Evolutionary conservation across 2,329 filamentous ascomycete species (phyloP).

Genomic region (Pleurostoma richardsiae): DNA sequence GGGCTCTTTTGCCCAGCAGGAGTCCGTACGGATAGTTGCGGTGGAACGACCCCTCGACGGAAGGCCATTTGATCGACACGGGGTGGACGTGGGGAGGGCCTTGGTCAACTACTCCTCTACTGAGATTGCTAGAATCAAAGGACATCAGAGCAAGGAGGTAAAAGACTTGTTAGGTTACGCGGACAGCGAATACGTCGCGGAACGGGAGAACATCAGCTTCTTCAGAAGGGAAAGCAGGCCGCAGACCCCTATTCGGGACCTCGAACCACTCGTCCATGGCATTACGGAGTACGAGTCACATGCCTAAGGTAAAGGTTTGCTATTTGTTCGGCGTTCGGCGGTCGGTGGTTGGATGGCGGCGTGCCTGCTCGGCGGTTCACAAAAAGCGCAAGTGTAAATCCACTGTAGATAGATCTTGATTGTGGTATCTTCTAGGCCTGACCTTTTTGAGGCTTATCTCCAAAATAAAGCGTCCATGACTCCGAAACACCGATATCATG

Average conservation of each 20-base stretch:
- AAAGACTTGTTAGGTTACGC: conserved; percentile 78
- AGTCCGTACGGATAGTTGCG: conserved; percentile 82
- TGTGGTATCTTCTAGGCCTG: too few species aligned
- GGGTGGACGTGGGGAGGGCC: conserved; percentile 76
- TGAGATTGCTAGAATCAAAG: conserved; percentile 82
- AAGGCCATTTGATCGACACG: conserved; percentile 43
- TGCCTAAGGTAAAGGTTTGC: background rate
- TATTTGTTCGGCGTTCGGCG: background rate
- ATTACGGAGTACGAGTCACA: conserved; percentile 15
- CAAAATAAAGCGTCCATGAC: too few species aligned
- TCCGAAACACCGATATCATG: too few species aligned
- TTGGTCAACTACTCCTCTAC: conserved; percentile 88
- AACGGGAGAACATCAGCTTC: conserved; percentile 83
- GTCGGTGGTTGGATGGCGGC: too few species aligned
- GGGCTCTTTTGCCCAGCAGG: conserved; percentile 84
- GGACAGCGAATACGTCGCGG: conserved; percentile 89
- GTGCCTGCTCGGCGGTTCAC: too few species aligned
- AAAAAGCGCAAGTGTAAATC: too few species aligned
- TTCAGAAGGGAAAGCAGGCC: conserved; percentile 51
- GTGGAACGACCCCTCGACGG: conserved; percentile 55
- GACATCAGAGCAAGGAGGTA: conserved; percentile 78
- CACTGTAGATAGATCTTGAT: too few species aligned
- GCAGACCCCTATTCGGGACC: conserved; percentile 36
- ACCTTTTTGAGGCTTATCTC: too few species aligned
- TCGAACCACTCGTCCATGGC: conserved; percentile 11